Base-by-base conservation (phyloP, 441 rosid genomes). In the Mallotus japonicus region DNA sequence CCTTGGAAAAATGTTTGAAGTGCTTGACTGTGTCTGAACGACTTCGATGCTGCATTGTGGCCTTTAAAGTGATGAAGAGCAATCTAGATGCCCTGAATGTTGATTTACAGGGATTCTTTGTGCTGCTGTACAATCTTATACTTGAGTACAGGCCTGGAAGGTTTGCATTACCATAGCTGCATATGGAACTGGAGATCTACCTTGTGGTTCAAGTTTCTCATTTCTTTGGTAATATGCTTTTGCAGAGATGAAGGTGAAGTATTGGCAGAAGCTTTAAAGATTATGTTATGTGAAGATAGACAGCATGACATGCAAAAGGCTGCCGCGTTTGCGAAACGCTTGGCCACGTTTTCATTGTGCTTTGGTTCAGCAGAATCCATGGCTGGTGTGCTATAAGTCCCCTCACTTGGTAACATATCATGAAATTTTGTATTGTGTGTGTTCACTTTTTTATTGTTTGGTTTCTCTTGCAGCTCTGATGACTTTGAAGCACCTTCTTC, bases 281-380 rank as follows among this genome's bases (percentile, higher is more conserved):
- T 92, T 63, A 92, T 95, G 99, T 73, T 95, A 78, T 93, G 88
- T 68, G 91, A 95, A 13, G 99, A 95, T 79, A 87, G 96, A 74
- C 99, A 93, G 51, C 99, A 90, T 66, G 99, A 95, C 84, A 95
- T 90, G 98, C 97, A 90, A 76, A 95, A 93, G 79, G 86, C 97
- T 32, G 98, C 97, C 24, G 99, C 99, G 13, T 95, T 95, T 78
- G 91, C 86, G n/a, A 92, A 95, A 81, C 97, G 97, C 65, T 79
- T 95, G 79, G 95, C 98, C 65, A 92, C 94, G 40, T 89, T 92
- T 62, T 89, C 94, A 0, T 80, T 95, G 65, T 89, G 88, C 86
- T 85, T 86, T 72, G 97, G 94, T 47, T 85, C 92, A 68, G 94
- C 98, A 16, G 97, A 95, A 81, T 86, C 95, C 70, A 91, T 93